Evolutionary conservation across 371 early-diverging fungal species (phyloP).

Genomic region (Syncephalastrum racemosum): DNA sequence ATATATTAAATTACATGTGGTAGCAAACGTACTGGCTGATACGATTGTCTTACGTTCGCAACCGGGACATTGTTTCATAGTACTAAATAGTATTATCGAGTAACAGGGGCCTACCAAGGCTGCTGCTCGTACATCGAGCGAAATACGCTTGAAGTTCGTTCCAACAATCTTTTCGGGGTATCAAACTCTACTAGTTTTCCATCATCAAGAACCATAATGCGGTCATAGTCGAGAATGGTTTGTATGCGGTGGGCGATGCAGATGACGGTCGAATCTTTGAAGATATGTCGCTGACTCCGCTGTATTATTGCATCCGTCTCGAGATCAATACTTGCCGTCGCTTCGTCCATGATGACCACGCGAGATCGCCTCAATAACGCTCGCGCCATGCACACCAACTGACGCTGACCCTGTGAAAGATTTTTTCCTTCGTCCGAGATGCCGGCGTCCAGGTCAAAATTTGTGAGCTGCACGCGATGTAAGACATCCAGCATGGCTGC

Average conservation of each 20-base stretch:
- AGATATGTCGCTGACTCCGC: constrained; percentile 59
- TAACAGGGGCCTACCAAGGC: too few species aligned
- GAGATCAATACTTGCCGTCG: constrained; percentile 68
- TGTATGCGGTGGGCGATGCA: constrained; percentile 64
- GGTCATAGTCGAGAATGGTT: constrained; percentile 78
- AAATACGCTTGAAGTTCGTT: not conserved
- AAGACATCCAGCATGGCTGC: constrained; percentile 74
- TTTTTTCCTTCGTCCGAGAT: constrained; percentile 64
- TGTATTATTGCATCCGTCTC: constrained; percentile 56
- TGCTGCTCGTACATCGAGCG: constrained; percentile 11
- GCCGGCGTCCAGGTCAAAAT: constrained; percentile 32
- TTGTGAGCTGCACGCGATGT: constrained; percentile 47
- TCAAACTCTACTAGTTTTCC: constrained; percentile 75
- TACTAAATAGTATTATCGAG: too few species aligned
- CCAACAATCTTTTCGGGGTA: constrained; percentile 3
- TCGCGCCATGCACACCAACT: constrained; percentile 73
- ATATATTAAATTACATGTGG: too few species aligned
- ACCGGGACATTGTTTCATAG: too few species aligned
- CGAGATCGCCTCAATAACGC: constrained; percentile 58
- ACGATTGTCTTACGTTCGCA: too few species aligned
- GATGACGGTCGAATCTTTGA: constrained; percentile 39
- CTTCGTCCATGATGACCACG: constrained; percentile 52
- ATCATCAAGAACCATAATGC: constrained; percentile 71
- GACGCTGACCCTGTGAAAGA: constrained; percentile 75
- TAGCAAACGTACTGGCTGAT: too few species aligned